phyloP scores from a whole-genome alignment of 441 rosid genomes.

The Erodium moschatum region DNA sequence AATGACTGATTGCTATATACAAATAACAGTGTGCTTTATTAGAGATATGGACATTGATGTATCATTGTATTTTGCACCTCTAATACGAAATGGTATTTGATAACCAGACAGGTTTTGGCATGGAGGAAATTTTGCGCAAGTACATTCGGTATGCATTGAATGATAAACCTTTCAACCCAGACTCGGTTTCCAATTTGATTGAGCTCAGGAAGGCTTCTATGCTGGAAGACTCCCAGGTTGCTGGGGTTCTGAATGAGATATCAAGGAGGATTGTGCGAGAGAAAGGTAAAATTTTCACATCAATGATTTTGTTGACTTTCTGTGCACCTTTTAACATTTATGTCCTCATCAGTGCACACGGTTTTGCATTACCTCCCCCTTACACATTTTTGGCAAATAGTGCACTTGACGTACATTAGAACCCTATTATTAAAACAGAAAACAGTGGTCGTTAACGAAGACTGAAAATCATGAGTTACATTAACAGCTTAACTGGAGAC shows the following conservation, averaged over 20 bases:
- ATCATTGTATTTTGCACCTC: not conserved
- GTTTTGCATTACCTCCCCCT: too few relatives aligned
- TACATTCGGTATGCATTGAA: conserved; percentile 79
- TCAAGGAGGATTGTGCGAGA: conserved; percentile 68
- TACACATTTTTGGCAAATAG: not conserved
- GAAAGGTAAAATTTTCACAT: conserved; percentile 40
- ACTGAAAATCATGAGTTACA: too few relatives aligned
- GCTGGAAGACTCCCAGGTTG: conserved; percentile 60
- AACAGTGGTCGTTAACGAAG: not conserved
- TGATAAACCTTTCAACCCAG: conserved; percentile 81
- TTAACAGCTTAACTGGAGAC: too few relatives aligned
- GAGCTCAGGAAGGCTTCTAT: conserved; percentile 60
- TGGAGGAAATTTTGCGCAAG: conserved; percentile 79
- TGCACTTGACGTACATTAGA: not conserved
- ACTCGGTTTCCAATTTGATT: conserved; percentile 52
- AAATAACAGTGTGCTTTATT: not conserved
- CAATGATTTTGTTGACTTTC: not conserved
- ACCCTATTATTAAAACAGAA: not conserved
- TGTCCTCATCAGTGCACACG: too few relatives aligned
- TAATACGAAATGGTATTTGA: conserved; percentile 12
- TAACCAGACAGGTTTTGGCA: conserved; percentile 83
- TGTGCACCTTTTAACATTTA: not conserved
- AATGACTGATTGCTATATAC: not conserved
- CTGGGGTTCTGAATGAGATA: conserved; percentile 71
- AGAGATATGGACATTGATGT: not conserved